Conservation (phyloP, 169 alveolate species). For the Perkinsus marinus region DNA sequence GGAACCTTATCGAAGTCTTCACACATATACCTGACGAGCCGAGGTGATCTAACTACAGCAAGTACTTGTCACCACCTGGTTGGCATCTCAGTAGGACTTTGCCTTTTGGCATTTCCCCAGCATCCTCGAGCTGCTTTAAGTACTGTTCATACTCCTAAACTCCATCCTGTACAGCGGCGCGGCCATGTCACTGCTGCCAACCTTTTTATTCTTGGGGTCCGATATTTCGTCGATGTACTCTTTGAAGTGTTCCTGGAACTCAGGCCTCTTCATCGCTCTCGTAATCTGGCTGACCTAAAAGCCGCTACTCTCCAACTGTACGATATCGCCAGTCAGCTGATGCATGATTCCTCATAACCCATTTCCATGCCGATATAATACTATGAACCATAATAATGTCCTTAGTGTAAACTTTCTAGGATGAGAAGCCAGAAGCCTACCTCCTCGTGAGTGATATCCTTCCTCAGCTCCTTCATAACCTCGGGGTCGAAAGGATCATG, state of each 20-base stretch:
- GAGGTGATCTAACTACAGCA: background rate
- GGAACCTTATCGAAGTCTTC: constrained; percentile 25
- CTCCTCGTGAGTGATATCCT: background rate
- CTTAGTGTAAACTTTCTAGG: no score
- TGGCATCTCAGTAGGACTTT: constrained; percentile 31
- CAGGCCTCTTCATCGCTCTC: constrained; percentile 40
- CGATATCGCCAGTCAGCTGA: no score
- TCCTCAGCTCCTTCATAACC: background rate
- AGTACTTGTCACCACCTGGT: background rate
- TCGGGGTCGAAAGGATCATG: background rate
- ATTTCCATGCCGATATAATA: no score
- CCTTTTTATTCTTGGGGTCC: constrained; percentile 38
- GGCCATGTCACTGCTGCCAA: background rate
- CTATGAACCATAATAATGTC: no score
- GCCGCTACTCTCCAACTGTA: background rate
- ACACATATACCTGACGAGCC: constrained; percentile 14
- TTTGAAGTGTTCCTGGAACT: constrained; percentile 26
- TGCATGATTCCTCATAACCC: no score
- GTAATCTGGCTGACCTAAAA: background rate
- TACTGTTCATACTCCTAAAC: constrained; percentile 29
- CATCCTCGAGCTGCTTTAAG: constrained; percentile 34
- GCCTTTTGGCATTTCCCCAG: constrained; percentile 48
- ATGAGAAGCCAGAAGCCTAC: background rate
- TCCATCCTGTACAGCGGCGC: background rate
- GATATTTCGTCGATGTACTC: constrained; percentile 50